Base-by-base conservation (phyloP, 106 monocot genomes). In the Dactylorhiza incarnata region DNA sequence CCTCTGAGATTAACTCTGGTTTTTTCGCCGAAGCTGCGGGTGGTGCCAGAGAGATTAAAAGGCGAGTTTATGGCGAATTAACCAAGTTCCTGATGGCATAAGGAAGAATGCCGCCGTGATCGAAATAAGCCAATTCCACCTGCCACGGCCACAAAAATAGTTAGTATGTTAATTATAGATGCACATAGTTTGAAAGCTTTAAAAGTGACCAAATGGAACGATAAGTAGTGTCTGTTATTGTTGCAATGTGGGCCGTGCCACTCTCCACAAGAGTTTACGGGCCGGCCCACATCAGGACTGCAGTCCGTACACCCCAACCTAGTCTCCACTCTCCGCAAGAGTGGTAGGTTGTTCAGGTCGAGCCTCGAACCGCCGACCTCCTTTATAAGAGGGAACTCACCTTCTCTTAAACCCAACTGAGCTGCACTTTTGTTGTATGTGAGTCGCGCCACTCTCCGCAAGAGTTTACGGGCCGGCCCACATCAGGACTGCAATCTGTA, bases 101-200 rank as follows among this genome's bases (percentile, higher is more conserved):
- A 9, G 72, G 78, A 72, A 79, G 78, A 62, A 79, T 79, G 48
- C 78, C 78, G 14, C 78, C 78, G 48, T 79, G 78, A 26, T 79
- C 17, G 19, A 79, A 79, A 45, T 79, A 79, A 0, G 78, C 78
- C 78, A 79, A 48, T 46, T 79, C 78, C 78, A 79, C 78, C 78
- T 79, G 72, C 71, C 22, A 65, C 9, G 45, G 45, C 45, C 45
- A 29, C 6, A 26, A 29, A 65, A 1, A 25, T 65, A 23, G 12
- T 65, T 29, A 65, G 26, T 1, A 29, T 26, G 4, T 10, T 3
- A 9, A 26, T 1, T 25, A 11, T 11, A 24, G 26, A 62, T 23
- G 24, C 2, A 1, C 0, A 62, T 25, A 62, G 15, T 19, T 16
- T 15, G 17, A 3, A 58, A 58, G 22, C 58, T 58, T 7, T 12